A percentile compares a stretch with the other conserved stretches of the same genome.
These are phyloP conservation scores for Cordyceps fumosorosea DNA, from an alignment of 2,329 filamentous ascomycete species.

Conservation along the genomic window DNA sequence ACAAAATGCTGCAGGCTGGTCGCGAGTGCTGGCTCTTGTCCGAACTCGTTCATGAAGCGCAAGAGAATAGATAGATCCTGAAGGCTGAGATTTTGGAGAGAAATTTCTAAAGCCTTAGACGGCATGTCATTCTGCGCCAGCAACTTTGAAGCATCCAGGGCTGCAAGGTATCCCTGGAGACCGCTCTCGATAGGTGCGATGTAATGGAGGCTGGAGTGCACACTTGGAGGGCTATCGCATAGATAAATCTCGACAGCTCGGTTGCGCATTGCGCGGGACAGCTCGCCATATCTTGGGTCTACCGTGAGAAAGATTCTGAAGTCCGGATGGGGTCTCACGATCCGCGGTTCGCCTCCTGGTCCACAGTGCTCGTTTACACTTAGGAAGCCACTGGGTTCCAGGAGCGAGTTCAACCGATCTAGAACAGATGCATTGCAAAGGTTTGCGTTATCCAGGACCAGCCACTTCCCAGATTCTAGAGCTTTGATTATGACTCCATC, in stretches of 20 bases:
- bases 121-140: conserved; percentile 19
- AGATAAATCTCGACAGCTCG: conserved; percentile 86
- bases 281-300: conserved; percentile 84
- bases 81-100: conserved; percentile 42
- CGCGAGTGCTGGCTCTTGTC: conserved; percentile 13
- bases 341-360: conserved; percentile 69
- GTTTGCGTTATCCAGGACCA: conserved; percentile 95
- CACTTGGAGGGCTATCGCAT: conserved; percentile 34
- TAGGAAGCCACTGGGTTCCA: conserved; percentile 82
- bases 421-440: conserved; percentile 92
- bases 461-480: conserved; percentile 78
- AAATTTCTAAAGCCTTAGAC: conserved; percentile 26
- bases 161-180: conserved; percentile 40
- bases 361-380: conserved; percentile 92
- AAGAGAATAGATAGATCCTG: conserved; percentile 36
- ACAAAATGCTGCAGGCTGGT: conserved; percentile 21
- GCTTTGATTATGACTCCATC: conserved; percentile 89
- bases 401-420: conserved; percentile 86
- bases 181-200: conserved; percentile 43
- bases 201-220: conserved; percentile 29
- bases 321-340: conserved; percentile 74
- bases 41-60: conserved; percentile 24
- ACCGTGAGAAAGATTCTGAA: conserved; percentile 93
- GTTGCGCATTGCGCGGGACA: conserved; percentile 95
- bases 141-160: conserved; percentile 26